Evolutionary conservation across 2,329 filamentous ascomycete genomes (phyloP), one percentile per base, ranked within the genome.

Genomic region (Taxawa tesnikishii): DNA sequence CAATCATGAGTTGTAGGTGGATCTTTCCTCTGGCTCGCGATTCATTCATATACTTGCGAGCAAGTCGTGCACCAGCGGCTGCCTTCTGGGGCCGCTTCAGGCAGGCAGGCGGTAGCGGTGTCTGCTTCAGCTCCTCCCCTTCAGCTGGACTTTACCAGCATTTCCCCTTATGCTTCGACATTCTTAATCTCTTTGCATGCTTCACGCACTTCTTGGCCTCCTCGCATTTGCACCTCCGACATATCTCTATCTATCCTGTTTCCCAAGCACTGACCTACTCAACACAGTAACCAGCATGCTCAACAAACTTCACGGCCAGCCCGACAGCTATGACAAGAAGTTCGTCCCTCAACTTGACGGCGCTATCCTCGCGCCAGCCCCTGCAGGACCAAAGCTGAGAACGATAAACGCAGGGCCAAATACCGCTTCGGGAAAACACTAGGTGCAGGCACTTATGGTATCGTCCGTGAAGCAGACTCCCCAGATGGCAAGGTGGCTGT

Each of bases 311-410:
- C 83, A 92, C 52, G 85, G 87, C 59, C 88, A 96, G 66, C 88
- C 88, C 46, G 85, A 93, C 48, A 94, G 84, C 65, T 98, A 98
- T 67, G 90, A 96, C 57, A 94, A 93, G 65, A 98, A 98, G 83
- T 92, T 65, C 51, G 66, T 51, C 36, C 29, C 25, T 32, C 19
- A 31, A 14, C 28, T 21, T 26, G 21, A 29, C 17, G 23, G 5
- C 15, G 28, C 31, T 31, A 26, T 21, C 29, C 24, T 15, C 31
- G 19, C 29, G 19, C 19, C 19, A 24, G 12, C 12, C 19, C 31
- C 12, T 25, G 26, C 12, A 24, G 31, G 44, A 42, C 37, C 21
- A 32, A 34, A 42, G 40, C 48, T 57, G 53, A 56, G 40, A 36
- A 44, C 39, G 4, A 23, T 23, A 23, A 8, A 23, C 19, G 33